Conservation (phyloP, 768 basidiomycete genomes). For the Tricholoma terreum region DNA sequence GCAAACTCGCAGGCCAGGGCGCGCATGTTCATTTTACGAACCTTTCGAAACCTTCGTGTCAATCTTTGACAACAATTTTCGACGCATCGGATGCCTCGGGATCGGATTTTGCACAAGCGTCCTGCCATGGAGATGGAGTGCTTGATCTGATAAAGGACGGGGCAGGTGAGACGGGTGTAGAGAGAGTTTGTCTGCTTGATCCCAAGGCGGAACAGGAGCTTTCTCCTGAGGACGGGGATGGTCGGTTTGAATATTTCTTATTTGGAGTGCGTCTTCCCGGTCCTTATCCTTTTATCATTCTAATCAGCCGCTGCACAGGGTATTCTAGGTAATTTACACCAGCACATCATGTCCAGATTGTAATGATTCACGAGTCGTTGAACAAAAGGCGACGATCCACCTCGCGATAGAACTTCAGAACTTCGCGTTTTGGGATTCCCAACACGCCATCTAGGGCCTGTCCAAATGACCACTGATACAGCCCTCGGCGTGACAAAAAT, state of each 20-base stretch:
- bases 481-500: constrained; percentile 88
- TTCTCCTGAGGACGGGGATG: constrained; percentile 72
- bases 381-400: constrained; percentile 85
- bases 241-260: constrained; percentile 81
- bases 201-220: constrained; percentile 75
- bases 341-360: neutral
- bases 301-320: constrained; percentile 38
- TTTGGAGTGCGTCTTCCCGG: constrained; percentile 66
- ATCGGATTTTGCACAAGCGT: constrained; percentile 30
- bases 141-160: constrained; percentile 53
- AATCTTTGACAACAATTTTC: constrained; percentile 45
- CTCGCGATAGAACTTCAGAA: constrained; percentile 88
- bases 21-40: constrained; percentile 81
- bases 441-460: constrained; percentile 74
- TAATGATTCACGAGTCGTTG: neutral
- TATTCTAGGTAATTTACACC: constrained; percentile 47
- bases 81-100: constrained; percentile 2
- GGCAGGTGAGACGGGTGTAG: constrained; percentile 35
- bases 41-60: constrained; percentile 69
- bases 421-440: constrained; percentile 87
- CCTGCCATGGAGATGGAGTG: constrained; percentile 51
- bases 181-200: constrained; percentile 88
- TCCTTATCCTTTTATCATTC: neutral
- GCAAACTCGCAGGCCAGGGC: constrained; percentile 61
- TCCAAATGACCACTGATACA: constrained; percentile 99